A percentile compares a stretch with the other conserved stretches of the same genome.
These are phyloP conservation scores for Cardiospermum halicacabum DNA, from an alignment of 345 rosid genomes.

Conservation along the genomic window DNA sequence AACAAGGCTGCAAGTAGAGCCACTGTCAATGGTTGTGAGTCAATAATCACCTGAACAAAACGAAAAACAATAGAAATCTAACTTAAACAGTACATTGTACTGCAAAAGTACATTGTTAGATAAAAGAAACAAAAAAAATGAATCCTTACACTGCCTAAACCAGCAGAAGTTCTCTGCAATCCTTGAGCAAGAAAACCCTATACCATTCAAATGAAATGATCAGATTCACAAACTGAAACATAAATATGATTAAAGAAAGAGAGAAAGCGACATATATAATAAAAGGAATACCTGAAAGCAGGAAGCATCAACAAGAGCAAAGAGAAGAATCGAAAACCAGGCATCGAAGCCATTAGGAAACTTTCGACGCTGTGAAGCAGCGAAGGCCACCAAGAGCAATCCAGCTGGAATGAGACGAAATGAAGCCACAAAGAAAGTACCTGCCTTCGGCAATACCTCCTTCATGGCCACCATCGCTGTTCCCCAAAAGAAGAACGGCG, in stretches of 20 bases:
- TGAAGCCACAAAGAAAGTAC: constrained; percentile 81
- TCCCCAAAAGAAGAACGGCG: constrained; percentile 98
- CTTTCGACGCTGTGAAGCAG: constrained; percentile 52
- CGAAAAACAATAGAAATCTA: background rate
- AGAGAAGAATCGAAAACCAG: constrained; percentile 81
- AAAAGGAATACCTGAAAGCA: constrained; percentile 63
- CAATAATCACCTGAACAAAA: constrained; percentile 72
- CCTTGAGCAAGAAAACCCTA: constrained; percentile 95
- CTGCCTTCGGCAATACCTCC: constrained; percentile 76
- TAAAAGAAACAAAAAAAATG: constrained; percentile 11
- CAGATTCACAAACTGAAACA: background rate
- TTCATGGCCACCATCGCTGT: constrained; percentile 99
- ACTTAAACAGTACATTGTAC: no score
- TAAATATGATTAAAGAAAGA: background rate
- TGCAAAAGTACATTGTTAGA: constrained; percentile 1
- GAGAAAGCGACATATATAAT: no score
- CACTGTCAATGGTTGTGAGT: constrained; percentile 87
- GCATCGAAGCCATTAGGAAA: constrained; percentile 68
- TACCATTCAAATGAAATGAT: constrained; percentile 10
- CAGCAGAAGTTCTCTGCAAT: constrained; percentile 85
- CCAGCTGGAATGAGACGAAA: constrained; percentile 93
- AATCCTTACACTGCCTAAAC: constrained; percentile 76
- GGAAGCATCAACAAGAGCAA: constrained; percentile 76
- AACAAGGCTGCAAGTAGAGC: constrained; percentile 78
- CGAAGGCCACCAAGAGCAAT: constrained; percentile 60